Evolutionary conservation across 129 eudicot genomes (phyloP).

Genomic region (Cynara cardunculus): DNA sequence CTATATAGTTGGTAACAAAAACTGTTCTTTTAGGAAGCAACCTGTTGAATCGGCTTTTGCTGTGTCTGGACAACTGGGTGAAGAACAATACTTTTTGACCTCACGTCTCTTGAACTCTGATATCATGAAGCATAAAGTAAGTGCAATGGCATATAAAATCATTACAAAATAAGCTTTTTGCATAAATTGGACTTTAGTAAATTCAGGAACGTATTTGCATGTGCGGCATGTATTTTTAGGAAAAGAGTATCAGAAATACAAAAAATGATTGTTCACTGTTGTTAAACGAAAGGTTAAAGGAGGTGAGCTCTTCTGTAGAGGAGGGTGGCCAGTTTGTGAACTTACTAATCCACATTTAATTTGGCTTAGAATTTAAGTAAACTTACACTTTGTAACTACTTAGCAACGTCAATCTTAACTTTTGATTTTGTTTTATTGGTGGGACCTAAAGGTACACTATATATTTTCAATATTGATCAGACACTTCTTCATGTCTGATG

Average conservation of each 20-base stretch:
- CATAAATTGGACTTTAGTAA: background rate
- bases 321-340: too few species aligned
- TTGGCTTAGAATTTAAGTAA: background rate
- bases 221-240: background rate
- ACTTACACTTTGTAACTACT: background rate
- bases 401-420: background rate
- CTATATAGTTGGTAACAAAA: background rate
- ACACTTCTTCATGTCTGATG: background rate
- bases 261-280: background rate
- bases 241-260: background rate
- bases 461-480: background rate
- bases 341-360: background rate
- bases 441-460: background rate
- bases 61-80: conserved; percentile 48
- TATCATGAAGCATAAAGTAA: conserved; percentile 22
- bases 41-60: conserved; percentile 47
- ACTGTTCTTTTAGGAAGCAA: conserved; percentile 9
- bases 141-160: background rate
- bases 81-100: conserved; percentile 45
- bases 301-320: background rate
- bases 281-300: background rate
- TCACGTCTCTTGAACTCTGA: conserved; percentile 77
- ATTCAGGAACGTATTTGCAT: background rate
- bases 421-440: background rate
- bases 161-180: background rate